phyloP scores from a whole-genome alignment of 371 early-diverging fungal genomes.

The Rhizopus delemar region DNA sequence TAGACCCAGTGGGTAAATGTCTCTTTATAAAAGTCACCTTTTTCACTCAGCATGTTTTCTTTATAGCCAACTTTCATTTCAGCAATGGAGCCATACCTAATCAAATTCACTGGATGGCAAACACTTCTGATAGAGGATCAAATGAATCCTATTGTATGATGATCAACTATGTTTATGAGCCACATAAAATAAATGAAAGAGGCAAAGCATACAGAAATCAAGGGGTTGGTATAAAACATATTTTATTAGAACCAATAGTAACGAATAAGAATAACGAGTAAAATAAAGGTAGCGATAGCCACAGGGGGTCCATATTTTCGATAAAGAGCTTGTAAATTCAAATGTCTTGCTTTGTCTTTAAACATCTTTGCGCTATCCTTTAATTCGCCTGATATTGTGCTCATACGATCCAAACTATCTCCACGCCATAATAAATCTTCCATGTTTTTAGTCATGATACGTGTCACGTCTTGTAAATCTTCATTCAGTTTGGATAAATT shows the following conservation, averaged over 20 bases:
- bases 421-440: conserved; percentile 94
- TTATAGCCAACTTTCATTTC: conserved; percentile 79
- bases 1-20: conserved; percentile 76
- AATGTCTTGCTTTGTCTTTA: conserved; percentile 67
- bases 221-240: background rate
- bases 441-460: conserved; percentile 98
- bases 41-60: background rate
- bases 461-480: conserved; percentile 92
- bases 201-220: too few relatives aligned
- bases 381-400: conserved; percentile 54
- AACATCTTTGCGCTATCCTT: conserved; percentile 58
- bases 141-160: conserved; percentile 83
- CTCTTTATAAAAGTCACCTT: background rate
- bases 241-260: conserved; percentile 62
- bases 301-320: conserved; percentile 95
- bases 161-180: conserved; percentile 83
- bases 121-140: conserved; percentile 72
- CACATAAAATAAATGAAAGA: conserved; percentile 55
- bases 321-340: conserved; percentile 86
- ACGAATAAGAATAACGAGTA: conserved; percentile 80
- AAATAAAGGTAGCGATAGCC: conserved; percentile 73
- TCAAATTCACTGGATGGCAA: conserved; percentile 82
- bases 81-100: conserved; percentile 87
- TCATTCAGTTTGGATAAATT: conserved; percentile 93
- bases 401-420: conserved; percentile 79